Evolutionary conservation across 1,139 yeast genomes (phyloP).

Genomic region (Arxiozyma bovina): DNA sequence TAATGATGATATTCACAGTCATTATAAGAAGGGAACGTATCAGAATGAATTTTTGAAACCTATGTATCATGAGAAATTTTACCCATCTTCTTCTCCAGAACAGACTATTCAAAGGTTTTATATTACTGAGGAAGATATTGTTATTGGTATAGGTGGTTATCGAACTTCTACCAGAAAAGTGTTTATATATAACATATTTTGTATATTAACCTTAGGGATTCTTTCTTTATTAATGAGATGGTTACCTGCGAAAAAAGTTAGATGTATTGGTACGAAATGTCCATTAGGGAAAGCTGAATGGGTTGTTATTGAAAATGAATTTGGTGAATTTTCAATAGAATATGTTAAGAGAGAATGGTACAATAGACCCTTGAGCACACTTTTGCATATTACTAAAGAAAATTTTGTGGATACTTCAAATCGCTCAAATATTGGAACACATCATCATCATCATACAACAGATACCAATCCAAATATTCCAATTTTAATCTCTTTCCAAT

Average conservation of each 20-base stretch:
- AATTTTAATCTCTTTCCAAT: constrained; percentile 57
- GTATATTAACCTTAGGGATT: constrained; percentile 57
- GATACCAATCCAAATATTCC: constrained; percentile 43
- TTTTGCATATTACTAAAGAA: constrained; percentile 36
- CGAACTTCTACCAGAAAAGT: constrained; percentile 42
- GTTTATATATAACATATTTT: constrained; percentile 44
- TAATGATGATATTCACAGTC: constrained; percentile 21
- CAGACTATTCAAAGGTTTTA: constrained; percentile 68
- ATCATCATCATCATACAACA: constrained; percentile 23
- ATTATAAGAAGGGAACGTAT: constrained; percentile 16
- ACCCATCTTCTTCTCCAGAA: constrained; percentile 37
- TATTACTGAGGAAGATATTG: constrained; percentile 90
- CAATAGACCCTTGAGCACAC: constrained; percentile 62
- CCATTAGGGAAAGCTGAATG: constrained; percentile 81
- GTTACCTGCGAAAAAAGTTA: constrained; percentile 71
- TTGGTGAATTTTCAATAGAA: constrained; percentile 69
- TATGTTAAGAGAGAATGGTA: constrained; percentile 51
- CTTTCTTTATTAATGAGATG: constrained; percentile 70
- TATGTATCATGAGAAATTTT: constrained; percentile 36
- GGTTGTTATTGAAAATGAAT: constrained; percentile 90
- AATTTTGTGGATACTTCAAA: constrained; percentile 6
- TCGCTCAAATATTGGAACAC: constrained; percentile 9
- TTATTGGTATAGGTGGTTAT: constrained; percentile 90
- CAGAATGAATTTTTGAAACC: constrained; percentile 30
- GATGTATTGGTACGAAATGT: constrained; percentile 53